Percentiles rank a stretch among this genome's conserved stretches.
phyloP scores from a whole-genome alignment of 495 filamentous ascomycete species.

The Xylaria nigripes region DNA sequence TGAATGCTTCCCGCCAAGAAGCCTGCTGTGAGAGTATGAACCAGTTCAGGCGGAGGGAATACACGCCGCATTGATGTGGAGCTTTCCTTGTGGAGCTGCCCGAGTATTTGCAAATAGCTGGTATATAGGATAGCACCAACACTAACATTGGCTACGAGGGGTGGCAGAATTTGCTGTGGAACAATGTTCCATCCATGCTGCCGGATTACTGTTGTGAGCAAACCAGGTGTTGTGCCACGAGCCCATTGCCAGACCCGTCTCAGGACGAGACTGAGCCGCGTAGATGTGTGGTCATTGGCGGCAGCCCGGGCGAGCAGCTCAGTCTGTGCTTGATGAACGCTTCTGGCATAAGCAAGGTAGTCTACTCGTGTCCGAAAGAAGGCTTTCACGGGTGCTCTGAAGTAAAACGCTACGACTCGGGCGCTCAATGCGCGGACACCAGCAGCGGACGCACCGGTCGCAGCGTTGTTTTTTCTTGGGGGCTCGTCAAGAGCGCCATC shows the following conservation, averaged over 20 bases:
- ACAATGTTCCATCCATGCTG: constrained; percentile 80
- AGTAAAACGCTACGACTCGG: constrained; percentile 78
- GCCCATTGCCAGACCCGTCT: constrained; percentile 49
- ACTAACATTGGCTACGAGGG: constrained; percentile 75
- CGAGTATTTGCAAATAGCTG: constrained; percentile 73
- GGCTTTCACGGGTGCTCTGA: constrained; percentile 77
- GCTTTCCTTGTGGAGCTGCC: constrained; percentile 62
- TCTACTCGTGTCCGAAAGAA: constrained; percentile 87
- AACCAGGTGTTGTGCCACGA: constrained; percentile 65
- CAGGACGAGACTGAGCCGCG: constrained; percentile 20
- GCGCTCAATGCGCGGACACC: constrained; percentile 71
- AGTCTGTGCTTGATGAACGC: constrained; percentile 27
- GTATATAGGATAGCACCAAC: constrained; percentile 84
- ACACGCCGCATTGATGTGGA: constrained; percentile 58
- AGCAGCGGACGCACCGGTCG: constrained; percentile 66
- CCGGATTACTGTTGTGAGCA: constrained; percentile 70
- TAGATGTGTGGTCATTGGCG: constrained; percentile 19
- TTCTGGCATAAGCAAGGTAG: constrained; percentile 51
- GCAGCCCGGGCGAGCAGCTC: constrained; percentile 16
- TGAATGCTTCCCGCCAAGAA: constrained; percentile 71
- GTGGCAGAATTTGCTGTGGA: constrained; percentile 80
- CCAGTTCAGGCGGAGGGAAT: constrained; percentile 63
- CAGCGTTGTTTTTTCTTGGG: constrained; percentile 59
- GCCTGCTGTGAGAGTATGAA: constrained; percentile 65
- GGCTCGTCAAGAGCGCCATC: constrained; percentile 31